Base-by-base conservation (phyloP, 2,329 filamentous ascomycete genomes). In the Plenodomus biglobosus region DNA sequence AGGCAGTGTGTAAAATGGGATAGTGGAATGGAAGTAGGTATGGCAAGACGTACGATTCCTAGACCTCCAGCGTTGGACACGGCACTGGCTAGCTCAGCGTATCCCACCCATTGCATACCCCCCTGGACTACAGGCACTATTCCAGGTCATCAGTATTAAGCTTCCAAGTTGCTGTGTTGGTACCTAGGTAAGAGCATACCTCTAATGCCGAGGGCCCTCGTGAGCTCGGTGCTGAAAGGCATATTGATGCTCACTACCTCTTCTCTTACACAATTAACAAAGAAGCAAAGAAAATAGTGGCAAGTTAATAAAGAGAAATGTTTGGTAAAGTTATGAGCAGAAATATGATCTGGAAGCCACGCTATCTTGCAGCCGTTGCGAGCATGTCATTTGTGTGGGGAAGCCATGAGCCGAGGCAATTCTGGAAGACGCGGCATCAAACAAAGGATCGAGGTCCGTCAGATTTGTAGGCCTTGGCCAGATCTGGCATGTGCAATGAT, bases 21-120 rank as follows among this genome's bases (percentile, higher is more conserved):
- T 24, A 24, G 20, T 36, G 13, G 36, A 15, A 16, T 40, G 19
- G 24, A 39, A 21, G 7, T 42, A 6, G 37, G 13, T 18, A 18
- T n/a, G n/a, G 19, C 37, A 36, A 38, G 24, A 30, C 56, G 30
- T 68, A 78, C 73, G 68, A 94, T 85, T 65, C 89, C 89, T 45
- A 94, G 79, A 40, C 88, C 89, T 58, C 89, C 89, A n/a, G 88
- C 72, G 44, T 75, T 75, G 55, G 66, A 71, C 32, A 91, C 87
- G 57, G 87, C 87, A 40, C 85, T 81, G 53, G 87, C 87, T 60
- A 91, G 78, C 71, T 90, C 87, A 42, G 89, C 89, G 64, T 89
- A 90, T 49, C 89, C 89, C 55, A 92, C 84, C 81, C 88, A 87
- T 82, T 90, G 85, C 88, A 94, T 92, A 65, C 89, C 89, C 69